Evolutionary conservation across 2,329 filamentous ascomycete genomes (phyloP).

Genomic region (Lasiodiplodia sp.): DNA sequence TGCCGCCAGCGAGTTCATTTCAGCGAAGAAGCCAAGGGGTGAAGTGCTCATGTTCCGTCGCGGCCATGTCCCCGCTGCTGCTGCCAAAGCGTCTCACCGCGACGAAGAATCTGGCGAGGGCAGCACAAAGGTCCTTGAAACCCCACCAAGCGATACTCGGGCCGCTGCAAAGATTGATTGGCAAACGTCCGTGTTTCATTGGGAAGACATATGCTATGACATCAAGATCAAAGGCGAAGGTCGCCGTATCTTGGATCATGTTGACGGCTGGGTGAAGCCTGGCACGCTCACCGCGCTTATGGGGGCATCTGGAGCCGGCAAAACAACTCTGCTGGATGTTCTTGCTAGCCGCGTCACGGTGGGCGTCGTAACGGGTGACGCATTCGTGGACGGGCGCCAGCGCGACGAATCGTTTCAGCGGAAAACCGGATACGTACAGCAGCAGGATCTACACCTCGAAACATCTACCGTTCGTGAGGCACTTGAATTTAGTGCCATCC

Average conservation of each 20-base stretch:
- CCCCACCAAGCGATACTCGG: neutral
- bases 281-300: slow-evolving; percentile 85
- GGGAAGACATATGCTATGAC: slow-evolving; percentile 76
- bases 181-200: slow-evolving; percentile 78
- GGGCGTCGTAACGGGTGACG: slow-evolving; percentile 83
- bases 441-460: slow-evolving; percentile 83
- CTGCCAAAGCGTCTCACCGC: neutral
- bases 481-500: slow-evolving; percentile 77
- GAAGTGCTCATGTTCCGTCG: slow-evolving; percentile 52
- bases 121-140: neutral
- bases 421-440: slow-evolving; percentile 87
- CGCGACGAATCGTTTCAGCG: slow-evolving; percentile 82
- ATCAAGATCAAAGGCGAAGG: slow-evolving; percentile 77
- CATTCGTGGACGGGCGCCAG: slow-evolving; percentile 76
- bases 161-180: slow-evolving; percentile 51
- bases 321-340: slow-evolving; percentile 84
- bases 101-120: slow-evolving; percentile 5
- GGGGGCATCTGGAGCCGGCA: slow-evolving; percentile 75
- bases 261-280: slow-evolving; percentile 89
- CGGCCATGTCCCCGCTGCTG: slow-evolving; percentile 37
- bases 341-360: slow-evolving; percentile 81
- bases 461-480: slow-evolving; percentile 85
- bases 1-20: slow-evolving; percentile 48
- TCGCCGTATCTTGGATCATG: slow-evolving; percentile 76
- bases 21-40: slow-evolving; percentile 52